Conservation (phyloP, 768 basidiomycete species). For the Hysterangium stoloniferum region DNA sequence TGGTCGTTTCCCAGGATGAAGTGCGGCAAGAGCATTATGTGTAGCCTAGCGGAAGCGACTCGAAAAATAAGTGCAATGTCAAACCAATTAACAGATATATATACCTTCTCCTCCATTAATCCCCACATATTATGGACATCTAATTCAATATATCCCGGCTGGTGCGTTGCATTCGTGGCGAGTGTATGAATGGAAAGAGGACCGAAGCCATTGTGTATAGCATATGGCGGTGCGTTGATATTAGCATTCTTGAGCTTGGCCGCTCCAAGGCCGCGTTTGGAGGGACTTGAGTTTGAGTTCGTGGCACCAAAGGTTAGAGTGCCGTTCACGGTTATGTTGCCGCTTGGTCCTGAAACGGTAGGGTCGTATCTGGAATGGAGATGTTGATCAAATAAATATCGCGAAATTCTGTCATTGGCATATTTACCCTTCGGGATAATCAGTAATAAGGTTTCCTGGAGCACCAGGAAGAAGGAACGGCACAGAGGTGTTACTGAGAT, state of each 20-base stretch:
- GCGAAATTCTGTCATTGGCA: not conserved
- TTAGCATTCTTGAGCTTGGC: slow-evolving; percentile 43
- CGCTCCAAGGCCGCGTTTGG: slow-evolving; percentile 38
- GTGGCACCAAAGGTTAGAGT: slow-evolving; percentile 42
- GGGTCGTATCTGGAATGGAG: slow-evolving; percentile 46
- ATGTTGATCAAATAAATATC: too few relatives aligned
- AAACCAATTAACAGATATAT: not conserved
- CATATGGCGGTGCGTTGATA: slow-evolving; percentile 54
- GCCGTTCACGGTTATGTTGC: slow-evolving; percentile 69
- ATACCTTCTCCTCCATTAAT: slow-evolving; percentile 52
- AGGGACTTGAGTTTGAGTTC: slow-evolving; percentile 19
- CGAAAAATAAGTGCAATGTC: not conserved
- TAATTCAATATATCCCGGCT: slow-evolving; percentile 51
- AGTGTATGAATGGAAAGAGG: slow-evolving; percentile 47
- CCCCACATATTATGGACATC: slow-evolving; percentile 70
- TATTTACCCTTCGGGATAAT: slow-evolving; percentile 63
- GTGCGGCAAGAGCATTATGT: slow-evolving; percentile 44
- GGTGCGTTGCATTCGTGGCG: slow-evolving; percentile 67
- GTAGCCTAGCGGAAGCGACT: slow-evolving; percentile 32
- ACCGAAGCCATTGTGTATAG: slow-evolving; percentile 62
- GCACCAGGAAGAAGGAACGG: slow-evolving; percentile 53
- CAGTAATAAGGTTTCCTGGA: slow-evolving; percentile 42
- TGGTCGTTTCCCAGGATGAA: slow-evolving; percentile 54
- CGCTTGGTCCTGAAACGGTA: slow-evolving; percentile 55
- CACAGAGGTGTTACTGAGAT: slow-evolving; percentile 45